phyloP scores from a whole-genome alignment of 1,139 yeast genomes.

The Yarrowia galli region DNA sequence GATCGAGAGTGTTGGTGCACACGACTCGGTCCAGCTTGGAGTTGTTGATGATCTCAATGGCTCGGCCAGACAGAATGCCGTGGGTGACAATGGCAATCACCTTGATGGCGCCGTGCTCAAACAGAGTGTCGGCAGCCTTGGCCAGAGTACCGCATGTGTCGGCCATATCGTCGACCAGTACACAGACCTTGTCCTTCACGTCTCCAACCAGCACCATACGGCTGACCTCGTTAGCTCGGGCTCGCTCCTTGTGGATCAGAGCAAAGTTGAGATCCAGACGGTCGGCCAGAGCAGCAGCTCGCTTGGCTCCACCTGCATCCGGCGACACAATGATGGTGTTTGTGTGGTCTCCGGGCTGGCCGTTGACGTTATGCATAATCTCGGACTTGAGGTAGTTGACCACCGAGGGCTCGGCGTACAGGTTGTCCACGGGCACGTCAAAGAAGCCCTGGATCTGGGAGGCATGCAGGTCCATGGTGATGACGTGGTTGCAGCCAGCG shows the following conservation, averaged over 20 bases:
- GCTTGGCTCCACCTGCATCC: conserved; percentile 98
- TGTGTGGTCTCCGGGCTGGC: conserved; percentile 54
- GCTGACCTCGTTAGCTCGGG: conserved; percentile 89
- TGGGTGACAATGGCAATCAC: conserved; percentile 96
- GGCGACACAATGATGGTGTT: conserved; percentile 87
- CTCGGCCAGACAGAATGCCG: conserved; percentile 88
- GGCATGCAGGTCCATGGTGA: conserved; percentile 98
- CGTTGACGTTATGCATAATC: conserved; percentile 51
- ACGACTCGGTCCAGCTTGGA: conserved; percentile 80
- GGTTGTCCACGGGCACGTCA: conserved; percentile 92
- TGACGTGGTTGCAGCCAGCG: conserved; percentile 96
- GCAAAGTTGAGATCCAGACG: conserved; percentile 91
- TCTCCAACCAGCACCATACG: conserved; percentile 97
- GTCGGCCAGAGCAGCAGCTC: conserved; percentile 96
- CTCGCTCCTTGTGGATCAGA: conserved; percentile 94
- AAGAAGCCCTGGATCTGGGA: conserved; percentile 99
- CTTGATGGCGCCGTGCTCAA: conserved; percentile 77
- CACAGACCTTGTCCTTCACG: conserved; percentile 82
- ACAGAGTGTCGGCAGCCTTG: conserved; percentile 89
- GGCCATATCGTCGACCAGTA: conserved; percentile 97
- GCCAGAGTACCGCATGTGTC: conserved; percentile 97
- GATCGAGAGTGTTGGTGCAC: conserved; percentile 94
- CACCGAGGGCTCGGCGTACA: conserved; percentile 94
- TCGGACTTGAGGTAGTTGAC: conserved; percentile 82
- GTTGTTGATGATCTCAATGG: conserved; percentile 77